Conservation (phyloP, 768 basidiomycete genomes). For the Suillus lakei region DNA sequence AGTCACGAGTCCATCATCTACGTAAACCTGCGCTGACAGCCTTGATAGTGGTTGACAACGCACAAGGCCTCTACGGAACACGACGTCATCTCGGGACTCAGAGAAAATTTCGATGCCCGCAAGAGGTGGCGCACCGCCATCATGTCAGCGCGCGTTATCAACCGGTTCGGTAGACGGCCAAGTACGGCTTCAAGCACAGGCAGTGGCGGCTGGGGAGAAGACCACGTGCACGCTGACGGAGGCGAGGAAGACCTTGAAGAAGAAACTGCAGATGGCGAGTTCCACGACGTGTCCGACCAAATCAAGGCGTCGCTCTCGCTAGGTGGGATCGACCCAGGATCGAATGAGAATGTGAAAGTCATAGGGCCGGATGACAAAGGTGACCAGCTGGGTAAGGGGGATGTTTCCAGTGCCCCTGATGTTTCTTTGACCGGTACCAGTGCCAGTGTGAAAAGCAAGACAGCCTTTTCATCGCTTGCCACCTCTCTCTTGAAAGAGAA, state of each 20-base stretch:
- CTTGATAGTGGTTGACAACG: slow-evolving; percentile 70
- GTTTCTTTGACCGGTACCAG: slow-evolving; percentile 26
- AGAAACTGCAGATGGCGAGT: slow-evolving; percentile 25
- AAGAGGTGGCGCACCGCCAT: slow-evolving; percentile 80
- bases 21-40: background rate
- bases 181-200: slow-evolving; percentile 30
- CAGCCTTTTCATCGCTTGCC: slow-evolving; percentile 1
- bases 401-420: slow-evolving; percentile 20
- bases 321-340: slow-evolving; percentile 38
- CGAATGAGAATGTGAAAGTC: slow-evolving; percentile 49
- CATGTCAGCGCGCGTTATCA: slow-evolving; percentile 46
- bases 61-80: slow-evolving; percentile 69
- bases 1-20: slow-evolving; percentile 24
- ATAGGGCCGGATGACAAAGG: slow-evolving; percentile 28
- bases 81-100: slow-evolving; percentile 74
- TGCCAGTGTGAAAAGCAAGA: slow-evolving; percentile 19
- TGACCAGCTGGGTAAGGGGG: slow-evolving; percentile 29
- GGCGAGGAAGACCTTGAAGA: slow-evolving; percentile 41
- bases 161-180: slow-evolving; percentile 31
- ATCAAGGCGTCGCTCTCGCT: slow-evolving; percentile 32
- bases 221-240: slow-evolving; percentile 30
- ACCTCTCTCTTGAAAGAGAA: background rate
- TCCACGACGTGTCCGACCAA: slow-evolving; percentile 24
- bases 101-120: slow-evolving; percentile 81
- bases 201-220: slow-evolving; percentile 44